phyloP scores from a whole-genome alignment of 768 basidiomycete species.

The Lactarius pseudohatsudake region DNA sequence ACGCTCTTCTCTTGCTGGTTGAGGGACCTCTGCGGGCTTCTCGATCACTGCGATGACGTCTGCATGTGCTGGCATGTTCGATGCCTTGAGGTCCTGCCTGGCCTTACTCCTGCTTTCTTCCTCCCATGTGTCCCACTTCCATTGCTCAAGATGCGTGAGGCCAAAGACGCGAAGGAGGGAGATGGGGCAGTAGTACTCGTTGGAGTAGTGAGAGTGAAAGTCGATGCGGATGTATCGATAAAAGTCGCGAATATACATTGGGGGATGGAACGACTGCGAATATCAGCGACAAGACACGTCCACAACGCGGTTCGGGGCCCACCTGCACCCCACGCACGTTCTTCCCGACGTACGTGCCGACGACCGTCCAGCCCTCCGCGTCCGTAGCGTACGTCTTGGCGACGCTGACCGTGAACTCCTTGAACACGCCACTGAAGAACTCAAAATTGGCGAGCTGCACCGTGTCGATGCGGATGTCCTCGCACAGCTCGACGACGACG shows the following conservation, averaged over 20 bases:
- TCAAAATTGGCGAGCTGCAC: slow-evolving; percentile 96
- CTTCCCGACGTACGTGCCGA: slow-evolving; percentile 85
- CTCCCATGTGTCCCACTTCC: slow-evolving; percentile 89
- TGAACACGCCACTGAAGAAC: slow-evolving; percentile 96
- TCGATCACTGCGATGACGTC: slow-evolving; percentile 33
- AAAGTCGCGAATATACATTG: slow-evolving; percentile 72
- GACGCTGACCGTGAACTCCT: slow-evolving; percentile 84
- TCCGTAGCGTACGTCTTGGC: slow-evolving; percentile 45
- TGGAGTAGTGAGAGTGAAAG: slow-evolving; percentile 90
- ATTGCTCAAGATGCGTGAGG: slow-evolving; percentile 93
- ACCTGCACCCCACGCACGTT: slow-evolving; percentile 92
- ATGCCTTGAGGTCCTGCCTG: slow-evolving; percentile 39
- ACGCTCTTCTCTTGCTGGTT: background rate
- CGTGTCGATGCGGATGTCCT: slow-evolving; percentile 95
- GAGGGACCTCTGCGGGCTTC: slow-evolving; percentile 23
- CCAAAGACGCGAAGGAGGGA: slow-evolving; percentile 93
- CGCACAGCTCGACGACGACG: slow-evolving; percentile 94
- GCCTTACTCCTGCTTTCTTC: slow-evolving; percentile 61
- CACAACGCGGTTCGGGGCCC: slow-evolving; percentile 31
- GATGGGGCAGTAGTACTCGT: slow-evolving; percentile 95
- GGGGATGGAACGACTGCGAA: slow-evolving; percentile 72
- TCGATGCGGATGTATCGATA: slow-evolving; percentile 94
- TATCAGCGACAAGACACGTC: background rate
- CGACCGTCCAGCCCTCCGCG: slow-evolving; percentile 48
- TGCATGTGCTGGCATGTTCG: slow-evolving; percentile 21